Base-by-base conservation (phyloP, 139 green algal species). In the Prasinococcaceae sp. region DNA sequence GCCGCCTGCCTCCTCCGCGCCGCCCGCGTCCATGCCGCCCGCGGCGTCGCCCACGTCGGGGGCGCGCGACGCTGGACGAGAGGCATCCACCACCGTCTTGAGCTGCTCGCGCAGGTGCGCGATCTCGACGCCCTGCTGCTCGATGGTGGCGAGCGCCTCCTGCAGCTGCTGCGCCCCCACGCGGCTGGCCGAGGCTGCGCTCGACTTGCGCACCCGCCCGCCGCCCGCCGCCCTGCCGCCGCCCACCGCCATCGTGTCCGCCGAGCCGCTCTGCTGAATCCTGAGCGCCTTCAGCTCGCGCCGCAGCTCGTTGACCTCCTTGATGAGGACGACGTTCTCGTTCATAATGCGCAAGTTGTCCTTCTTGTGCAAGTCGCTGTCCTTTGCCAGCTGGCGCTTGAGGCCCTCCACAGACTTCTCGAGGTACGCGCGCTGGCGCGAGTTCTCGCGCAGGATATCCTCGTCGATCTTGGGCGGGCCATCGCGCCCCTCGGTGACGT, bases 221-320 rank as follows among this genome's bases (percentile, higher is more conserved):
- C 25, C 22, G 20, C 6, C 45, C 8, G 12, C 16, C 26, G 45
- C 16, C 14, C 8, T 54, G 3, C 4, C 47, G 6, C 25, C 47
- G 47, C 32, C 23, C 27, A 14, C 26, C 16, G 5, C 10, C 10
- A 16, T n/a, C 12, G 9, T 9, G 33, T 12, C 33, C 9, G 33
- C 33, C 12, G 10, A 5, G 16, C 8, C 39, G 14, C 39, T 9
- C n/a, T 46, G 39, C 16, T 8, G 39, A 8, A 28, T 47, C 52
- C 61, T 58, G 22, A 73, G 35, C 35, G 43, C 47, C 53, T 79
- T 74, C 50, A 84, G 79, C 63, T 93, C 81, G 6, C 81, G 60
- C 28, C 79, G 53, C 47, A 93, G 70, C 70, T 90, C 76, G 48
- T 93, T 90, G 68, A 93, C 84, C 59, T 92, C 82, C 44, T 76